Conservation (phyloP, 163 green algal genomes). For the Scenedesmus sp. region DNA sequence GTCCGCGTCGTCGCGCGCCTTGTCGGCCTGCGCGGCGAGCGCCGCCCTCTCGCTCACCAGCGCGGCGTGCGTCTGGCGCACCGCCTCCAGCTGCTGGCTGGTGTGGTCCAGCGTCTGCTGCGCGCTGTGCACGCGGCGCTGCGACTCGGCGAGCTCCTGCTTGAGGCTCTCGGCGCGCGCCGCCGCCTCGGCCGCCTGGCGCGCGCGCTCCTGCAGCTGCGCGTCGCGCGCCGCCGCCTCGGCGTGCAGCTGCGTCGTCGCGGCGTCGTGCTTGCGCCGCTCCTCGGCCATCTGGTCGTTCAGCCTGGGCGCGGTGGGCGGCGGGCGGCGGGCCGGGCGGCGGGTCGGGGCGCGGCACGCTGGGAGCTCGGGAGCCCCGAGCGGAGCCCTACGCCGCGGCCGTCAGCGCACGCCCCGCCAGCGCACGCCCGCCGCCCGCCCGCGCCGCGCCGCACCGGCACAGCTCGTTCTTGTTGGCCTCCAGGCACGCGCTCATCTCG, state of each 20-base stretch:
- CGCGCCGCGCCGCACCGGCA: not conserved
- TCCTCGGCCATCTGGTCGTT: not conserved
- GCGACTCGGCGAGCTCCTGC: not conserved
- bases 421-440: too few relatives aligned
- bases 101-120: not conserved
- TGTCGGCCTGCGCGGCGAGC: too few relatives aligned
- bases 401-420: too few relatives aligned
- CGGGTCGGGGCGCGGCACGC: not conserved
- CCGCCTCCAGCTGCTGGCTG: not conserved
- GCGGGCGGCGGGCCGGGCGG: too few relatives aligned
- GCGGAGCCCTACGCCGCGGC: too few relatives aligned
- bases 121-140: constrained; percentile 2
- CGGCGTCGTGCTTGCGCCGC: constrained; percentile 14
- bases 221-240: constrained; percentile 9
- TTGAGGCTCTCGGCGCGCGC: constrained; percentile 1
- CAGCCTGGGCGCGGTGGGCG: not conserved
- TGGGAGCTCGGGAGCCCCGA: not conserved
- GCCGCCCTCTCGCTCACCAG: too few relatives aligned
- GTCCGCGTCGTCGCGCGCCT: too few relatives aligned
- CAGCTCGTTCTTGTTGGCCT: constrained; percentile 3
- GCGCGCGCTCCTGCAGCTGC: constrained; percentile 15
- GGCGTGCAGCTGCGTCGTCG: not conserved
- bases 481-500: constrained; percentile 11
- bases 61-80: constrained; percentile 8
- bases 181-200: constrained; percentile 5